Evolutionary conservation across 192 early-diverging fungal genomes (phyloP).

Genomic region (Cladochytrium replicatum): DNA sequence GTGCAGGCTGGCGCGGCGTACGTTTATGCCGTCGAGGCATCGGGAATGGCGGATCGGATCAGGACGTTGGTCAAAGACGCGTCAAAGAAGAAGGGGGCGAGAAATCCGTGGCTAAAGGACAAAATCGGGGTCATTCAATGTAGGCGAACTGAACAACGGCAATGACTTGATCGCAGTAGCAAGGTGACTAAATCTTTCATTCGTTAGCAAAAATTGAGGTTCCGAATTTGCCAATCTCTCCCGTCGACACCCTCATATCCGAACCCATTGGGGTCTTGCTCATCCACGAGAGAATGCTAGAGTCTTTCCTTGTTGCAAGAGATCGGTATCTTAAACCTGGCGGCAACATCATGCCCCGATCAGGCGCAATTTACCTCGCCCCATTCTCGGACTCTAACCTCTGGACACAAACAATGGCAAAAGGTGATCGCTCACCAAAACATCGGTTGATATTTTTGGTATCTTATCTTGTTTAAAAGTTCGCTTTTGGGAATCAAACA

Average conservation of each 20-base stretch:
- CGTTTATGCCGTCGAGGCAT: conserved; percentile 95
- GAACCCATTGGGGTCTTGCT: conserved; percentile 97
- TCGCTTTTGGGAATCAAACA: conserved; percentile 62
- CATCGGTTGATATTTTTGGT: conserved; percentile 33
- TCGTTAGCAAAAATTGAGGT: conserved; percentile 90
- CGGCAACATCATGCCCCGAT: conserved; percentile 82
- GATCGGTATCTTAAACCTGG: conserved; percentile 89
- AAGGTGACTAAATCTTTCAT: no score
- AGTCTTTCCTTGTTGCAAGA: conserved; percentile 75
- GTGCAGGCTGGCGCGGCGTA: conserved; percentile 83
- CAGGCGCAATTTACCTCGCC: conserved; percentile 81
- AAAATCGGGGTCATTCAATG: conserved; percentile 74
- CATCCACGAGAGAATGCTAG: conserved; percentile 95
- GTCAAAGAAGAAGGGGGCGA: conserved; percentile 33
- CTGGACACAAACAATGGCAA: conserved; percentile 90
- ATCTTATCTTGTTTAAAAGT: conserved; percentile 16
- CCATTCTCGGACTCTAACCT: conserved; percentile 63
- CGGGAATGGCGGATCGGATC: conserved; percentile 89
- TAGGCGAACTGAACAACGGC: no score
- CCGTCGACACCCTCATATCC: conserved; percentile 90
- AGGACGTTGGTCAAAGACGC: conserved; percentile 57
- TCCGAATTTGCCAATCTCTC: conserved; percentile 42
- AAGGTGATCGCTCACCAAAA: no score
- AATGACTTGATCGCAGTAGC: no score
- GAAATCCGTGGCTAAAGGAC: conserved; percentile 64